Evolutionary conservation across 2,329 filamentous ascomycete species (phyloP).

Genomic region (Fusarium denticulatum): DNA sequence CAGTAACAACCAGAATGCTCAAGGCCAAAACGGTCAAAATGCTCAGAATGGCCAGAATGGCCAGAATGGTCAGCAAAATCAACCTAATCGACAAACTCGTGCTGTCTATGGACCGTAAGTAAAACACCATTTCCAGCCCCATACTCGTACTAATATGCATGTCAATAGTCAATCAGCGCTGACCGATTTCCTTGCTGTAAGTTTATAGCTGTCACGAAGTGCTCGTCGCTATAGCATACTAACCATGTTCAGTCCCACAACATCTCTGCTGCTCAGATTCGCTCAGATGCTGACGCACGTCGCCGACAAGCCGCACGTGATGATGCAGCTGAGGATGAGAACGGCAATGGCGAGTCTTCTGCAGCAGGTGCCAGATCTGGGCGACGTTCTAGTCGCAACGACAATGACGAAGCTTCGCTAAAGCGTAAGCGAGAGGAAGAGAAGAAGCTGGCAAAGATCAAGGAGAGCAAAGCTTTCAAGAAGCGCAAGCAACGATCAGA

Average conservation of each 20-base stretch:
- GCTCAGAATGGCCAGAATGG: slow-evolving; percentile 6
- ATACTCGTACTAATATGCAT: background rate
- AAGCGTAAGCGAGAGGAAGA: slow-evolving; percentile 58
- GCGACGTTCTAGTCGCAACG: slow-evolving; percentile 43
- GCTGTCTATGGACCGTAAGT: slow-evolving; percentile 54
- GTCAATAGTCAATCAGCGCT: slow-evolving; percentile 59
- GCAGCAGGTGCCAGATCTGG: slow-evolving; percentile 33
- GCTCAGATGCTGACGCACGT: slow-evolving; percentile 59
- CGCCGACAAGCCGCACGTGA: slow-evolving; percentile 52
- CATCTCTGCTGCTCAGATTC: slow-evolving; percentile 70
- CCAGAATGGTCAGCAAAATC: slow-evolving; percentile 5
- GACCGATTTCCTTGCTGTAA: slow-evolving; percentile 63
- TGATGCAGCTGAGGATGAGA: slow-evolving; percentile 26
- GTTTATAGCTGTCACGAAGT: slow-evolving; percentile 14
- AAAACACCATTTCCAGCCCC: background rate
- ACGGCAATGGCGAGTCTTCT: slow-evolving; percentile 36
- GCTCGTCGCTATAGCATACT: slow-evolving; percentile 15
- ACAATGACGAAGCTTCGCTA: slow-evolving; percentile 37
- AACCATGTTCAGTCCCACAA: slow-evolving; percentile 68
- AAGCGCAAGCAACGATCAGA: slow-evolving; percentile 57
- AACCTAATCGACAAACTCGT: slow-evolving; percentile 39
- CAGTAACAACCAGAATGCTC: slow-evolving; percentile 24
- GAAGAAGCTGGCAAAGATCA: slow-evolving; percentile 68
- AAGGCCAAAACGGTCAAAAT: slow-evolving; percentile 20
- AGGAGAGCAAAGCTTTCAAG: slow-evolving; percentile 67